Evolutionary conservation across 305 asterid genomes (phyloP).

Genomic region (Fraxinus greggii): DNA sequence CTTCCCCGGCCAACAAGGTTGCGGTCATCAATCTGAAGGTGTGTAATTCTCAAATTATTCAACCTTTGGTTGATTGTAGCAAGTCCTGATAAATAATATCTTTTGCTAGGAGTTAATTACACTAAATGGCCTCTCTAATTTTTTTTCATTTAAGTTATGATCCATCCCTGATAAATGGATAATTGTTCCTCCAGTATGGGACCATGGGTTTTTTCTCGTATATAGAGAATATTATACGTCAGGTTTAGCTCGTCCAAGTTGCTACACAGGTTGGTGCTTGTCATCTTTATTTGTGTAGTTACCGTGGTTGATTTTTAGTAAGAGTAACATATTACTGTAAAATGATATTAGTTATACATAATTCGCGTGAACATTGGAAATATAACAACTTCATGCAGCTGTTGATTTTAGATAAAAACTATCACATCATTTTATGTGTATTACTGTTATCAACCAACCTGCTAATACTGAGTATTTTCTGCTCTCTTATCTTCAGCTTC

Average conservation of each 20-base stretch:
- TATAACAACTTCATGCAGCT: conserved; percentile 2
- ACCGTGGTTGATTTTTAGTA: not conserved
- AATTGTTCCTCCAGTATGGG: not conserved
- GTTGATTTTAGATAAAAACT: conserved; percentile 8
- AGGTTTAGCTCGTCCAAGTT: conserved; percentile 6
- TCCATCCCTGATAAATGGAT: not conserved
- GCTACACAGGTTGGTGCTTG: conserved; percentile 15
- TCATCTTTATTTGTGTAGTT: conserved; percentile 7
- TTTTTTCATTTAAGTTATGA: not conserved
- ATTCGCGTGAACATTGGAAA: conserved; percentile 13
- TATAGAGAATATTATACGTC: not conserved
- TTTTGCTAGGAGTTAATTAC: not conserved
- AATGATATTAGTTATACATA: conserved; percentile 8
- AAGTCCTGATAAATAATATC: not conserved
- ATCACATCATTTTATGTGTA: not conserved
- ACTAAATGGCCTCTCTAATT: not conserved
- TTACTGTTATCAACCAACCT: conserved; percentile 18
- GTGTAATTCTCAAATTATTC: conserved; percentile 22
- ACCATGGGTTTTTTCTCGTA: not conserved
- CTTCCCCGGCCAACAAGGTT: conserved; percentile 66
- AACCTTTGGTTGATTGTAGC: not conserved
- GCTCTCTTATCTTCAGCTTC: conserved; percentile 57
- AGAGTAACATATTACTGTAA: conserved; percentile 1
- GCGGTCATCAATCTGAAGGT: conserved; percentile 87
- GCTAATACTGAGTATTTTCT: conserved; percentile 5